Evolutionary conservation across 441 rosid species (phyloP).

Genomic region (Brassica hybrid): DNA sequence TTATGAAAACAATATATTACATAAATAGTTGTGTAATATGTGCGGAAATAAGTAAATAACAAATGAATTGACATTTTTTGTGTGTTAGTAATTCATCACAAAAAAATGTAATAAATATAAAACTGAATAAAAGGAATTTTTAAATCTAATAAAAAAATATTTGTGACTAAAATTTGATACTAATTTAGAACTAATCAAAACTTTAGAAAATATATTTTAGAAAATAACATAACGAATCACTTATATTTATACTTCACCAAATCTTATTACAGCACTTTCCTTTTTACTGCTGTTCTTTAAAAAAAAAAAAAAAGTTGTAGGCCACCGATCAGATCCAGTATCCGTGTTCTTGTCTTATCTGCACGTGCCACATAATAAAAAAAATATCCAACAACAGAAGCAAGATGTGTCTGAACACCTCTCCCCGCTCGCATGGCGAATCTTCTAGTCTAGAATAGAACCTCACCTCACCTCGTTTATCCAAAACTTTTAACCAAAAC

Average conservation of each 20-base stretch:
- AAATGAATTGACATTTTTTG: not conserved
- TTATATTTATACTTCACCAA: too few species aligned
- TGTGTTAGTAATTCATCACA: not conserved
- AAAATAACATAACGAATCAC: too few species aligned
- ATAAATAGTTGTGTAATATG: too few species aligned
- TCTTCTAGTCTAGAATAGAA: not conserved
- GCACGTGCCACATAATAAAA: slow-evolving; percentile 29
- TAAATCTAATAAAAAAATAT: too few species aligned
- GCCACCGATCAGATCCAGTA: not conserved
- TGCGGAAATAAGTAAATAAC: not conserved
- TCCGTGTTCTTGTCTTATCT: not conserved
- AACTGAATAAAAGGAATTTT: too few species aligned
- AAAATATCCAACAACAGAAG: slow-evolving; percentile 29
- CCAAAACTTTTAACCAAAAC: too few species aligned
- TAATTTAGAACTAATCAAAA: not conserved
- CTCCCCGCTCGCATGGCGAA: slow-evolving; percentile 14
- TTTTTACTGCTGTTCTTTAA: not conserved
- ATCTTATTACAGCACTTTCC: too few species aligned
- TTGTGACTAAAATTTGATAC: too few species aligned
- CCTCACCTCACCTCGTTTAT: not conserved
- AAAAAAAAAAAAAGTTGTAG: not conserved
- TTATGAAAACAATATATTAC: not conserved
- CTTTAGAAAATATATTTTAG: not conserved
- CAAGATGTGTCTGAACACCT: slow-evolving; percentile 39
- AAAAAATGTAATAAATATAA: too few species aligned